Conservation (phyloP, 2,329 filamentous ascomycete species). For the Hypoxylon sp. region DNA sequence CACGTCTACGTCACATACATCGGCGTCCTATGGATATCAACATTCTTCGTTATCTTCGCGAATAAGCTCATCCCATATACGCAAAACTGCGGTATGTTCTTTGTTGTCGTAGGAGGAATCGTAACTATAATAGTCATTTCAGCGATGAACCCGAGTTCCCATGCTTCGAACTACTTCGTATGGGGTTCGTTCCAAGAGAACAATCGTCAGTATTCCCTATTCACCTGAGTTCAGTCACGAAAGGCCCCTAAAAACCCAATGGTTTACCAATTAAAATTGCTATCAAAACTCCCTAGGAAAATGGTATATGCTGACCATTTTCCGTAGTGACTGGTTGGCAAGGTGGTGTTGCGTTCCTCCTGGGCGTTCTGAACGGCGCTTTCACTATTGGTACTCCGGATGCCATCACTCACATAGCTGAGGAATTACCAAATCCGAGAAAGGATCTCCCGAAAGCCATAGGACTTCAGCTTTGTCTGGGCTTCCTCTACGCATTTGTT, state of each 20-base stretch:
- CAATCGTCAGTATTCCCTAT: conserved; percentile 49
- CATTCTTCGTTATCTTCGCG: conserved; percentile 65
- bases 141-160: conserved; percentile 62
- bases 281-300: background rate
- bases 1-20: conserved; percentile 70
- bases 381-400: conserved; percentile 75
- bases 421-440: conserved; percentile 65
- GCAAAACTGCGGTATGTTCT: conserved; percentile 63
- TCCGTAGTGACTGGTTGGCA: conserved; percentile 60
- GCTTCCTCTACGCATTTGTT: conserved; percentile 61
- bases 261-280: background rate
- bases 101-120: conserved; percentile 65
- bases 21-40: conserved; percentile 65
- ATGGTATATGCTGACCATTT: conserved; percentile 5
- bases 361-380: conserved; percentile 74
- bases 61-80: conserved; percentile 68
- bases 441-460: conserved; percentile 64
- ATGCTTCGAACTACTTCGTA: conserved; percentile 64
- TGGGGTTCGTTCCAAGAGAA: conserved; percentile 63
- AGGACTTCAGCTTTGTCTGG: conserved; percentile 60
- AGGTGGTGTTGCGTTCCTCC: conserved; percentile 72
- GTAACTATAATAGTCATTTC: conserved; percentile 64
- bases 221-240: background rate
- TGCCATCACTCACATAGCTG: conserved; percentile 70
- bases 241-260: background rate